Evolutionary conservation across 2,329 filamentous ascomycete species (phyloP).

Genomic region (Cadophora gregata): DNA sequence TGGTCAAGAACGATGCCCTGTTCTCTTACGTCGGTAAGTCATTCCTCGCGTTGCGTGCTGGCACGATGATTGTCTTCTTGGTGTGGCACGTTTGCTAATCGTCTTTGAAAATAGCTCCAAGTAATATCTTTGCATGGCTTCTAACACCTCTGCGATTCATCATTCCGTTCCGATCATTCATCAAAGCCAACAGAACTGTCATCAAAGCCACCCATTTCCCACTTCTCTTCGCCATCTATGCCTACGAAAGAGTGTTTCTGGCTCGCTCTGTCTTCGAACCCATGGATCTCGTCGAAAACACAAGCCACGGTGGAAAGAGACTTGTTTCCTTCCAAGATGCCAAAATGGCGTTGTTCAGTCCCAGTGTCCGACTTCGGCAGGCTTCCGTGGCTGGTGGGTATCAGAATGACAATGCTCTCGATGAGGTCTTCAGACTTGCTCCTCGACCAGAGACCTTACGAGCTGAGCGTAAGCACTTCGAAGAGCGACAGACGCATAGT

Average conservation of each 20-base stretch:
- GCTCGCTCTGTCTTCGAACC: conserved; percentile 79
- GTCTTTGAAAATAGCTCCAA: conserved; percentile 61
- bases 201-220: conserved; percentile 94
- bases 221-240: conserved; percentile 82
- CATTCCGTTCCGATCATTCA: conserved; percentile 80
- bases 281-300: conserved; percentile 82
- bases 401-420: conserved; percentile 86
- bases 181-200: conserved; percentile 84
- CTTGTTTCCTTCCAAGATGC: conserved; percentile 62
- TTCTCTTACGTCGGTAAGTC: conserved; percentile 77
- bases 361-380: conserved; percentile 74
- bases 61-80: neutral
- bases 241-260: conserved; percentile 84
- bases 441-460: conserved; percentile 66
- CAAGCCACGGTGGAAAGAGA: conserved; percentile 56
- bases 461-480: conserved; percentile 64
- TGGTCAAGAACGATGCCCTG: conserved; percentile 97
- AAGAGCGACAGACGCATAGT: conserved; percentile 76
- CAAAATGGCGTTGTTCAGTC: conserved; percentile 71
- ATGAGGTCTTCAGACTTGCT: conserved; percentile 84
- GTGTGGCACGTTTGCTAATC: neutral
- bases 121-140: conserved; percentile 90
- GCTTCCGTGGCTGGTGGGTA: conserved; percentile 88
- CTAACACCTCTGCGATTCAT: conserved; percentile 82
- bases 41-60: neutral